phyloP scores from a whole-genome alignment of 306 rosid genomes.

The Quercus rubra region DNA sequence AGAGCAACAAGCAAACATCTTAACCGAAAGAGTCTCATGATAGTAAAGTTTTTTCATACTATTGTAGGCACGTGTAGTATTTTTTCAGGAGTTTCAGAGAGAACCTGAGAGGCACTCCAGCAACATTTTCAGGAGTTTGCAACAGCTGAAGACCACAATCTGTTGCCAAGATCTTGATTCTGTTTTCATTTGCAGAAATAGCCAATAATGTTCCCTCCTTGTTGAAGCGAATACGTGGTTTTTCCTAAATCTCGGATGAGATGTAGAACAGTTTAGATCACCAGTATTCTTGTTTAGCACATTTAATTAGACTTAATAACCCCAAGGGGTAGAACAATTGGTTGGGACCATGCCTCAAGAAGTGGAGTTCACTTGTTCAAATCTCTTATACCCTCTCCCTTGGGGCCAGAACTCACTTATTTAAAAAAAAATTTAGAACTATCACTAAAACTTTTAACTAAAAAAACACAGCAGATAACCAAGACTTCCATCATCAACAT shows the following conservation, averaged over 20 bases:
- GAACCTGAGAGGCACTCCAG: neutral
- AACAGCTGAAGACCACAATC: neutral
- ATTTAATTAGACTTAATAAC: neutral
- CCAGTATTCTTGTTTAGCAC: neutral
- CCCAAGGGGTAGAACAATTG: no score
- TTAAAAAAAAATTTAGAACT: no score
- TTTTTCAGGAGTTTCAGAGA: neutral
- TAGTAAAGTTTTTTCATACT: no score
- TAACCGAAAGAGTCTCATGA: no score
- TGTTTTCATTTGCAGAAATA: slow-evolving; percentile 36
- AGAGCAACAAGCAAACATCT: no score
- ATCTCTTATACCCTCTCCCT: no score
- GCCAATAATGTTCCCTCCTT: slow-evolving; percentile 40
- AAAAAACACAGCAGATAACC: neutral
- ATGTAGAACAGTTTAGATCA: neutral
- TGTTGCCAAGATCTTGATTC: slow-evolving; percentile 36
- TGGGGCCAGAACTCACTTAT: no score
- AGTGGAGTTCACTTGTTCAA: no score
- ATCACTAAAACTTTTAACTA: neutral
- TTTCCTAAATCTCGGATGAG: slow-evolving; percentile 15
- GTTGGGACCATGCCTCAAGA: neutral
- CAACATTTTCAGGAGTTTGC: neutral
- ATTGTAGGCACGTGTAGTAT: no score
- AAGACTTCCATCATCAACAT: neutral
- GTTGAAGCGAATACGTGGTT: slow-evolving; percentile 42